Percentiles rank a stretch among this genome's conserved stretches.
Evolutionary conservation across 2,329 filamentous ascomycete genomes (phyloP).

Genomic region (Clarireedia paspali): DNA sequence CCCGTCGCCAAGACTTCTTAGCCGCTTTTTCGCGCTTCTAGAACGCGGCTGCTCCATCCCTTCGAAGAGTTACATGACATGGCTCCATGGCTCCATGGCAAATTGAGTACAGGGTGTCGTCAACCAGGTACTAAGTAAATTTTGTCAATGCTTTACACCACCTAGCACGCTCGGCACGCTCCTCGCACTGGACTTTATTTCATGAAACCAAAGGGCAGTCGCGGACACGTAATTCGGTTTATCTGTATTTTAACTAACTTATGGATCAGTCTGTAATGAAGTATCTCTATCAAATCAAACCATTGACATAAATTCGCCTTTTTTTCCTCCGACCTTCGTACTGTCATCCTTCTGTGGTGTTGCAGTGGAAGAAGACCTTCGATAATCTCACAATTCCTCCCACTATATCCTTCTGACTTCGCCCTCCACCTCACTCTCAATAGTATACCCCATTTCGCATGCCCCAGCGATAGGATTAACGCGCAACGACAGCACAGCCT

Average conservation of each 20-base stretch:
- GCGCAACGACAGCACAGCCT: conserved; percentile 26
- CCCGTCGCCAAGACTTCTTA: no score
- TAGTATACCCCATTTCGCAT: conserved; percentile 18
- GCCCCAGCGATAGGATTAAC: conserved; percentile 25
- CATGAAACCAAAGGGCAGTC: not conserved
- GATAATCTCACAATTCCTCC: not conserved
- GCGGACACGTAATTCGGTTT: not conserved
- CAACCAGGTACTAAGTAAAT: not conserved
- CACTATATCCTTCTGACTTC: not conserved
- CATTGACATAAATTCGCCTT: no score
- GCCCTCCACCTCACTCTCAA: not conserved
- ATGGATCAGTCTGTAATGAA: not conserved
- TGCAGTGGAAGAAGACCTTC: conserved; percentile 3
- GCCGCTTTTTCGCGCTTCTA: no score
- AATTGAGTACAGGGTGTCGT: not conserved
- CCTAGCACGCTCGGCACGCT: not conserved
- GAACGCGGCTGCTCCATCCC: no score
- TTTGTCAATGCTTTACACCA: not conserved
- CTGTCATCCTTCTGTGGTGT: not conserved
- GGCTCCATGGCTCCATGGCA: not conserved
- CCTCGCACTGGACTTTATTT: not conserved
- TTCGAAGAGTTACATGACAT: not conserved
- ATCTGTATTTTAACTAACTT: not conserved
- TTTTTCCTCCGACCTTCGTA: no score
- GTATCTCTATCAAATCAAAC: no score